Evolutionary conservation across 2,329 filamentous ascomycete genomes (phyloP).

Genomic region (Pseudogymnoascus sp.): DNA sequence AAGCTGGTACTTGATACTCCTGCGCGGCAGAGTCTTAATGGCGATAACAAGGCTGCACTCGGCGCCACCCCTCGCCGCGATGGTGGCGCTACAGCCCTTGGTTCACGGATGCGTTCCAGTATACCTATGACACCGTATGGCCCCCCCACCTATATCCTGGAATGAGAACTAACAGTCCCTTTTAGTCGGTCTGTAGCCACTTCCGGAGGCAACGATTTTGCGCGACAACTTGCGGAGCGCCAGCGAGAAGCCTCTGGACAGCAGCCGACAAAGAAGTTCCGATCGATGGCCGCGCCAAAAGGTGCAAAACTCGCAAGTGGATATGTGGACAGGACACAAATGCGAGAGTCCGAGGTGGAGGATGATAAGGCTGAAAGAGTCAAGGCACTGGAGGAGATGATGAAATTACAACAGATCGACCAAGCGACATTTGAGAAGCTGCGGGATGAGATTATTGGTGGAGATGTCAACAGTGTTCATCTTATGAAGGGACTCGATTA

Average conservation of each 20-base stretch:
- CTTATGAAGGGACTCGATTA: slow-evolving; percentile 89
- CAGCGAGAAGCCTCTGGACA: slow-evolving; percentile 27
- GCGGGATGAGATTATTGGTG: slow-evolving; percentile 70
- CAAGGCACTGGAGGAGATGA: slow-evolving; percentile 69
- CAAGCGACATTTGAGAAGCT: slow-evolving; percentile 68
- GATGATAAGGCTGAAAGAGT: slow-evolving; percentile 57
- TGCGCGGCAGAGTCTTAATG: slow-evolving; percentile 27
- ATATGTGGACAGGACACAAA: slow-evolving; percentile 74
- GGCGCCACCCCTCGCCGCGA: slow-evolving; percentile 32
- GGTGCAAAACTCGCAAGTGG: slow-evolving; percentile 72
- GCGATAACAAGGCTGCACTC: slow-evolving; percentile 28
- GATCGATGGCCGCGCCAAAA: slow-evolving; percentile 67
- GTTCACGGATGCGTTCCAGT: slow-evolving; percentile 68
- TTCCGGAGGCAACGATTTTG: slow-evolving; percentile 58
- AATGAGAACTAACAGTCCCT: slow-evolving; percentile 12
- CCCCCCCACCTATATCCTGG: not conserved
- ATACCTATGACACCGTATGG: slow-evolving; percentile 91
- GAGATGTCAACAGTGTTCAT: slow-evolving; percentile 73
- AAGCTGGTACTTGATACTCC: slow-evolving; percentile 59
- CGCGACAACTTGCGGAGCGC: slow-evolving; percentile 71
- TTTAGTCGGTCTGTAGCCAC: slow-evolving; percentile 17
- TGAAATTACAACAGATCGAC: slow-evolving; percentile 80
- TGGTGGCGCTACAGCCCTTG: slow-evolving; percentile 51
- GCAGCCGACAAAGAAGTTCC: slow-evolving; percentile 63
- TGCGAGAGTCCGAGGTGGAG: slow-evolving; percentile 45